These are phyloP conservation scores for Fusarium abutilonis DNA, from an alignment of 2,329 filamentous ascomycete species.

Conservation along the genomic window DNA sequence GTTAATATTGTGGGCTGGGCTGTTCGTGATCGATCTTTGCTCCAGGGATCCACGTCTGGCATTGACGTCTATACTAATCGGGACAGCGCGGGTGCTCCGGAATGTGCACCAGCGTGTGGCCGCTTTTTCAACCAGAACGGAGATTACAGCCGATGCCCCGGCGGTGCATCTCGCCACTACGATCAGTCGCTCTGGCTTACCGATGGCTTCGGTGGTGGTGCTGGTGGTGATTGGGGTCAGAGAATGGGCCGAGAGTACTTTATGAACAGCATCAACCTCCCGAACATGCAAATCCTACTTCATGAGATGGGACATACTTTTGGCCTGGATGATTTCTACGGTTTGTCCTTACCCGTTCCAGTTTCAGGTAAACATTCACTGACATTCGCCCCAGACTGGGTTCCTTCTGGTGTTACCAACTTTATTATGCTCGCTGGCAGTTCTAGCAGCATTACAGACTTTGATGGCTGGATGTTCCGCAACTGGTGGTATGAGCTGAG, in stretches of 20 bases:
- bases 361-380: background rate
- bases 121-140: conserved; percentile 56
- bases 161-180: conserved; percentile 51
- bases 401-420: conserved; percentile 52
- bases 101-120: conserved; percentile 53
- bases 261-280: conserved; percentile 49
- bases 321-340: conserved; percentile 53
- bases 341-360: background rate
- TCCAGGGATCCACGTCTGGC: conserved; percentile 50
- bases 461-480: conserved; percentile 59
- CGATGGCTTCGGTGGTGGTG: conserved; percentile 54
- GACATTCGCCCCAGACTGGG: conserved; percentile 50
- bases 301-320: conserved; percentile 58
- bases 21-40: conserved; percentile 49
- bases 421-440: conserved; percentile 59
- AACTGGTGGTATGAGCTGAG: conserved; percentile 56
- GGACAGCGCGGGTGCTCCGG: conserved; percentile 52
- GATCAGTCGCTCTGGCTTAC: conserved; percentile 59
- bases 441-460: conserved; percentile 55
- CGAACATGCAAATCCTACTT: conserved; percentile 56
- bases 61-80: conserved; percentile 54
- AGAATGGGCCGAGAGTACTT: conserved; percentile 56
- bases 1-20: conserved; percentile 56
- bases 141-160: conserved; percentile 52
- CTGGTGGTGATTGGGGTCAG: conserved; percentile 59